Percentiles rank a stretch among this genome's conserved stretches.
phyloP scores from a whole-genome alignment of 1,139 yeast genomes.

The Hyphopichia buzzinii region DNA sequence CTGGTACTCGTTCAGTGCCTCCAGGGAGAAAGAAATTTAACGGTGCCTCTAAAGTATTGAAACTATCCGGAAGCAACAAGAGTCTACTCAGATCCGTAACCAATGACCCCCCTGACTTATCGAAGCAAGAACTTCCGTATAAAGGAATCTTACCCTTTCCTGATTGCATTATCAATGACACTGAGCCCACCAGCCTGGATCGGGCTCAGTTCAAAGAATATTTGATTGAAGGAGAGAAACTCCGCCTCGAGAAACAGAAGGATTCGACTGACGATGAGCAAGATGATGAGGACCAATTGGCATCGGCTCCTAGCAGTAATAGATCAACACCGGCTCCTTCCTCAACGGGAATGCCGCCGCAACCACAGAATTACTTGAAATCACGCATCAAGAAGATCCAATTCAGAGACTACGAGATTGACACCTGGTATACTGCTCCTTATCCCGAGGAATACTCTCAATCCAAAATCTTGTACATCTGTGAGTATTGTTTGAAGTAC shows the following conservation, averaged over 20 bases:
- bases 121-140: conserved; percentile 52
- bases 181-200: conserved; percentile 58
- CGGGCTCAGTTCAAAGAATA: conserved; percentile 44
- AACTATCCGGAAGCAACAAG: background rate
- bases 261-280: conserved; percentile 1
- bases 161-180: conserved; percentile 59
- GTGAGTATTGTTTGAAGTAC: conserved; percentile 84
- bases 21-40: background rate
- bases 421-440: conserved; percentile 92
- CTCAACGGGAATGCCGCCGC: conserved; percentile 6
- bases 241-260: conserved; percentile 11
- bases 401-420: conserved; percentile 69
- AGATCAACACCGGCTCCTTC: conserved; percentile 16
- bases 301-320: conserved; percentile 7
- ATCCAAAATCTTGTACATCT: conserved; percentile 62
- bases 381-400: conserved; percentile 53
- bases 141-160: conserved; percentile 60
- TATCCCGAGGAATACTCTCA: conserved; percentile 84
- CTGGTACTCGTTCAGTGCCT: background rate
- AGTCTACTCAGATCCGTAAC: background rate
- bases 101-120: background rate
- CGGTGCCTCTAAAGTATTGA: background rate
- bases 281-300: conserved; percentile 1
- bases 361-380: conserved; percentile 13
- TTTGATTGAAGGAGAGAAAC: conserved; percentile 21